Evolutionary conservation across 1,284 basidiomycete genomes (phyloP), one percentile per base, ranked within the genome.

Genomic region (Schizopora paradoxa): DNA sequence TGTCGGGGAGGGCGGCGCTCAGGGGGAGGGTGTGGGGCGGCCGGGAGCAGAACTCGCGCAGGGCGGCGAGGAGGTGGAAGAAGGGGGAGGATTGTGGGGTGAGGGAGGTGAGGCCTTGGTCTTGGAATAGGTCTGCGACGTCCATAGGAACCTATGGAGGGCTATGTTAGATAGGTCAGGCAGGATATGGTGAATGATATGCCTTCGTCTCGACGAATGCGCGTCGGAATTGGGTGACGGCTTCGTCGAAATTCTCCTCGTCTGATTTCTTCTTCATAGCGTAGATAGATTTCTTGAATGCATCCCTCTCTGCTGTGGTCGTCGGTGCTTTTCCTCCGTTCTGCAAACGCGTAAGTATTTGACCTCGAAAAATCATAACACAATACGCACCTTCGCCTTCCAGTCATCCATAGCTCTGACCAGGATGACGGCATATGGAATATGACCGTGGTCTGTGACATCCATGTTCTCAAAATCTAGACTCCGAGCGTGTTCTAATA

Each of bases 201-300:
- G 77, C 79, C 41, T 71, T 62, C 8, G 83, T 84, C 34, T 74
- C 69, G 0, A 76, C 74, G 76, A 81, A 90, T 43, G 77, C 79
- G 29, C 87, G 76, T 62, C 86, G 87, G 0, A 86, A 84, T 63
- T 93, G 83, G 1, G 81, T 73, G 54, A 86, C 76, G 1, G 92
- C 93, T 64, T 96, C 93, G 54, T 97, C 94, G 61, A 93, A 92
- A 67, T 98, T 98, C 67, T 99, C 95, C 58, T 95, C 90, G 62
- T 99, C 95, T 0, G 67, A 58, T 56, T 91, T 90, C 49, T 73
- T 62, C 56, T 77, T 81, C 70, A 80, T 77, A 1, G 64, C 67
- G 26, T 66, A 64, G 44, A 94, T 68, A 6, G 50, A 51, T 41
- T 76, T 69, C 60, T 92, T 91, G 69, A 98, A 95, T 16, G 76